Base-by-base conservation (phyloP, 2,329 filamentous ascomycete genomes). In the Pseudocercospora vitis region DNA sequence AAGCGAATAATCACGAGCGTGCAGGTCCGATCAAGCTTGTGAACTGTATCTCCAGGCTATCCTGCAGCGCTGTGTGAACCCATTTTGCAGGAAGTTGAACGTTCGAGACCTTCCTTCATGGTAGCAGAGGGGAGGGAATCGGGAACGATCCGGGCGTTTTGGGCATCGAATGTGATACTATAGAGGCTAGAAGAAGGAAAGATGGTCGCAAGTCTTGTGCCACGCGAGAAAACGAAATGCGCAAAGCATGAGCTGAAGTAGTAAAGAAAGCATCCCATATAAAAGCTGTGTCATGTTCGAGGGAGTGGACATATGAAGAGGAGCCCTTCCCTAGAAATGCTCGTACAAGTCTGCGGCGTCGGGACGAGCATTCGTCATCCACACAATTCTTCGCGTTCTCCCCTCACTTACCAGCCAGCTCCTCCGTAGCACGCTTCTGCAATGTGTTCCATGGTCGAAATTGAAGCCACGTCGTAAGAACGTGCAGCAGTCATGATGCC, bases 401-500 rank as follows among this genome's bases (percentile, higher is more conserved):
- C 24, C 24, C 42, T 44, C 12, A 44, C 39, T 12, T 12, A 44
- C 4, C 39, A 26, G 21, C 24, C 12, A 19, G 26, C 14, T 45
- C n/a, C 1, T 45, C 29, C 42, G 42, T 45, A 29, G 42, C 42
- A 45, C 42, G n/a, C n/a, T n/a, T n/a, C 40, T 45, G n/a, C 21
- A 18, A 14, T 19, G 26, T 29, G 35, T 50, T 39, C 47, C 47
- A 32, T 50, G 47, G 47, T 19, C 21, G 35, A 50, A 40, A 23
- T 23, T 42, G 40, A 28, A 50, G 48, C 48, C 48, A 50, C 48
- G 48, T 50, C 48, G 48, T 24, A 31, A 24, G 48, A 40, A 35
- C 48, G 48, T 50, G 48, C 48, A 40, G 48, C 48, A 50, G 42
- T 31, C 42, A 50, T 37, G 37, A 50, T 50, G 48, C 48, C 48